Conservation (phyloP, 768 basidiomycete species). For the Filobasidium floriforme region DNA sequence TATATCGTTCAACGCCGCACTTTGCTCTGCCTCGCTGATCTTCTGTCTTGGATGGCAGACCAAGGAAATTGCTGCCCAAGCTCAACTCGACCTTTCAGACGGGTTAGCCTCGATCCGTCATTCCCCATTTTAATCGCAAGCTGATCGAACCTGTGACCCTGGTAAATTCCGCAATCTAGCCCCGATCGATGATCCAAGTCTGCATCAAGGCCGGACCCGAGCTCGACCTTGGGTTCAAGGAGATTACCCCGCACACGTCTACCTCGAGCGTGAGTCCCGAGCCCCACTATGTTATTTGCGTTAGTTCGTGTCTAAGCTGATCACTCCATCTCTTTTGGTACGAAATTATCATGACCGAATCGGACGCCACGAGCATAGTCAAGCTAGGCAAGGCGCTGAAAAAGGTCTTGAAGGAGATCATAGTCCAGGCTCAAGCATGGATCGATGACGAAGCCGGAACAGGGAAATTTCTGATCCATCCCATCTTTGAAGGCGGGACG, state of each 20-base stretch:
- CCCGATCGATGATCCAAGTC: constrained; percentile 64
- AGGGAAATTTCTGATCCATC: too few species aligned
- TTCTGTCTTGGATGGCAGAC: too few species aligned
- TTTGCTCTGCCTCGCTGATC: too few species aligned
- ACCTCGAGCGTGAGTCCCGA: constrained; percentile 53
- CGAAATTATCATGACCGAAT: constrained; percentile 30
- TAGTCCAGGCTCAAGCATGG: constrained; percentile 48
- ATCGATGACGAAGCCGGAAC: background rate
- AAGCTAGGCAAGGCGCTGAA: constrained; percentile 47
- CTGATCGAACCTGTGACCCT: too few species aligned
- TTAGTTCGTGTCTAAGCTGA: background rate
- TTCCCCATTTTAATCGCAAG: too few species aligned
- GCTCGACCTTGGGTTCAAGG: constrained; percentile 74
- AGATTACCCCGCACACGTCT: constrained; percentile 74
- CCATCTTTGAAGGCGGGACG: too few species aligned
- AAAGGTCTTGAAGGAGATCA: constrained; percentile 50
- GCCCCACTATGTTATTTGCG: background rate
- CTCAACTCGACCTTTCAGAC: too few species aligned
- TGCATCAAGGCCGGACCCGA: constrained; percentile 76
- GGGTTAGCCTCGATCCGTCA: too few species aligned
- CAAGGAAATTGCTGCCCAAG: too few species aligned
- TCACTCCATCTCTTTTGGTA: background rate
- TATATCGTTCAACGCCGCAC: too few species aligned
- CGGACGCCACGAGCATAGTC: constrained; percentile 27
- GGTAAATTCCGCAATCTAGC: constrained; percentile 31